phyloP scores from a whole-genome alignment of 805 yeast species.

The Myxozyma monticola region DNA sequence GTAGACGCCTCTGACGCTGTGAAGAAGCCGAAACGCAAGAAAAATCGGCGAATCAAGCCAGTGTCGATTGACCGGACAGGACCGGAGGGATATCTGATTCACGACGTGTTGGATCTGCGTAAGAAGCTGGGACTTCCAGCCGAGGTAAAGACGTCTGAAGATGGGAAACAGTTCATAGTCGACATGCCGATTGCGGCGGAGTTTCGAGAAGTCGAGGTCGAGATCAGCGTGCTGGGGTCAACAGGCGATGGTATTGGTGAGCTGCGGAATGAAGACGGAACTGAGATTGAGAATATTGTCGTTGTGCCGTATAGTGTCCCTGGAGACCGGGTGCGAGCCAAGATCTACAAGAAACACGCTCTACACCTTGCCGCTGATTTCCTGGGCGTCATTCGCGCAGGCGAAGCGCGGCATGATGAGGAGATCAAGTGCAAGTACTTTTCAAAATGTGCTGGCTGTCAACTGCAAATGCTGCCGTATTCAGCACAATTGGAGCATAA shows the following conservation, averaged over 20 bases:
- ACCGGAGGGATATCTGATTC: slow-evolving; percentile 73
- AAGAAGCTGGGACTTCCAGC: slow-evolving; percentile 42
- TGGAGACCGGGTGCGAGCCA: slow-evolving; percentile 72
- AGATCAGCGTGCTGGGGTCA: slow-evolving; percentile 60
- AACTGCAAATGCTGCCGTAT: slow-evolving; percentile 78
- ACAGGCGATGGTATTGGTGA: slow-evolving; percentile 87
- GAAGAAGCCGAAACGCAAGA: slow-evolving; percentile 4
- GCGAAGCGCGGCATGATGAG: slow-evolving; percentile 54
- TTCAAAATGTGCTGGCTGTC: slow-evolving; percentile 94
- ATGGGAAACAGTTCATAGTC: slow-evolving; percentile 64
- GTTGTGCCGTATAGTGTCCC: slow-evolving; percentile 85
- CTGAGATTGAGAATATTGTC: slow-evolving; percentile 55
- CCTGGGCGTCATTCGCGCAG: slow-evolving; percentile 49
- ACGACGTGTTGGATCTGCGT: slow-evolving; percentile 66
- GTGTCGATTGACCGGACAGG: slow-evolving; percentile 64
- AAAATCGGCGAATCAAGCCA: slow-evolving; percentile 45
- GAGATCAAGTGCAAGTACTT: slow-evolving; percentile 78
- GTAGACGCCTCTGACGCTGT: not conserved
- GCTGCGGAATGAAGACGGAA: slow-evolving; percentile 57
- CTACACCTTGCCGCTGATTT: slow-evolving; percentile 72
- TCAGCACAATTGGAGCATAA: slow-evolving; percentile 71
- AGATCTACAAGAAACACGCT: slow-evolving; percentile 69
- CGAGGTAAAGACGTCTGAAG: slow-evolving; percentile 49
- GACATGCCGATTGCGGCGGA: slow-evolving; percentile 44
- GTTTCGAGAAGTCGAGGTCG: slow-evolving; percentile 64